Evolutionary conservation across 306 rosid genomes (phyloP), one percentile per base, ranked within the genome.

Genomic region (Oxytropis ochrocephala): DNA sequence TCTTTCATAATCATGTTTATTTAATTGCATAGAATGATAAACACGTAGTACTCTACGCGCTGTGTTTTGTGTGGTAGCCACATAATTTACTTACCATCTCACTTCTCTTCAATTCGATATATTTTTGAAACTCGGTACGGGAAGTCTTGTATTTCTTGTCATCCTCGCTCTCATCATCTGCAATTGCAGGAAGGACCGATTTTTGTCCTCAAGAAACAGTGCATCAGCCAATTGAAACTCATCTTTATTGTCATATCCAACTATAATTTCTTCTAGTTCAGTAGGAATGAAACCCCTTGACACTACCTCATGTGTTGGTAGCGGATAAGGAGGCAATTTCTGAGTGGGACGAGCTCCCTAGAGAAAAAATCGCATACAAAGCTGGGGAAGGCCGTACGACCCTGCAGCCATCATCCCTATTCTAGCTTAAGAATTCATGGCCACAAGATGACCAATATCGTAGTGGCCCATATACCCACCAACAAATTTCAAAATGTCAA

Each of bases 271-370:
- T 35, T 75, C 83, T 67, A 82, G 79, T 44, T 82, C 84, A 2
- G 43, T 24, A 10, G 83, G 86, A 3, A 73, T 29, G 0, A 42
- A 21, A 0, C 76, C 78, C 53, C 86, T 75, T 14, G 83, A 50
- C 2, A 66, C 73, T 24, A 72, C 86, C 44, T 82, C 74, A 33
- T 82, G 86, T 17, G 86, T 82, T 53, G 86, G 86, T 33, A 82
- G 56, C 0, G 86, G 86, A 62, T 82, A 82, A 10, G 80, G 56
- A 49, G 86, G 86, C 79, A 82, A 72, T 72, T 67, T 79, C 84
- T 82, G 29, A 91, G 83, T 29, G 49, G n/a, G n/a, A n/a, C n/a
- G n/a, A n/a, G n/a, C n/a, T n/a, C n/a, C n/a, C n/a, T n/a, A n/a
- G n/a, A n/a, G n/a, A n/a, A n/a, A n/a, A n/a, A n/a, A n/a, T n/a